Base-by-base conservation (phyloP, 169 alveolate species). In the Plasmodium inui region DNA sequence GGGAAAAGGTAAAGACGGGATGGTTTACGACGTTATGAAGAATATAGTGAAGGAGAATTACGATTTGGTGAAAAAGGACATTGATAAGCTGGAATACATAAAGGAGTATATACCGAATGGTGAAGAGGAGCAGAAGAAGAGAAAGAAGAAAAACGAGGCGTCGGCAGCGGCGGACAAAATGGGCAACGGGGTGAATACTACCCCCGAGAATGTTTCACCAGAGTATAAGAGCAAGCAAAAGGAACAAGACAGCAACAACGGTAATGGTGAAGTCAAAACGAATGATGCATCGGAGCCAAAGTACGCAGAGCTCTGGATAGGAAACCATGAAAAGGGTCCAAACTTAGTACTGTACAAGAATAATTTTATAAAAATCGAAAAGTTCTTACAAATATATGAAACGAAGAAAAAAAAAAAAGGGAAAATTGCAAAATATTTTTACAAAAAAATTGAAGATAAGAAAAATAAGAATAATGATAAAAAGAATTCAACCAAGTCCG, bases 271-370 rank as follows among this genome's bases (percentile, higher is more conserved):
- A n/a, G 46, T 8, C 44, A 19, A 83, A 6, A 34, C 41, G 1
- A 30, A 34, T 41, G 39, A 61, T 9, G 82, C 67, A 19, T 22
- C 26, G 44, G 30, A 22, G n/a, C 30, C 74, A 37, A 94, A 88
- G 26, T 96, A 92, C 57, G 96, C 97, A 28, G 97, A 96, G 80
- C 70, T 96, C 46, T 96, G 97, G 97, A 78, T 96, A 3, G 97
- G 97, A 4, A 92, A 92, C 71, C 97, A 96, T 71, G 92, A 57
- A 26, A 92, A 95, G 50, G 95, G 96, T 22, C 97, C 97, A 7
- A 86, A 86, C 34, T 86, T 86, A 50, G 81, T 86, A 14, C 61
- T 74, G 3, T 86, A 94, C 94, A 74, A 61, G 44, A 50, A 95
- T 93, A 71, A 53, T 57, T 37, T 83, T 91, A 32, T 83, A 74